Conservation (phyloP, 2,329 filamentous ascomycete genomes). For the Hymenoscyphus occultus region DNA sequence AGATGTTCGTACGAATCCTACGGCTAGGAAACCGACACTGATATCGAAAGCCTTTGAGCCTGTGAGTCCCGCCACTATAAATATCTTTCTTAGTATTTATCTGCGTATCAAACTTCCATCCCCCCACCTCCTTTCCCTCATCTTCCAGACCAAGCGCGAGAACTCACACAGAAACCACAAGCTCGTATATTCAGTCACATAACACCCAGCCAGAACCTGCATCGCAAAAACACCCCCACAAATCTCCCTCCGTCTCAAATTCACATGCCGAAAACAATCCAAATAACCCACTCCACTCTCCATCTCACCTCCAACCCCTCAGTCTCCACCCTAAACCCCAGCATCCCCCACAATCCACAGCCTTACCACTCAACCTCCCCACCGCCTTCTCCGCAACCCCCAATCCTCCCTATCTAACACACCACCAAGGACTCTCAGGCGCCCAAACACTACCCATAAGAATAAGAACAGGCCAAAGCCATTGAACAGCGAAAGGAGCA, state of each 20-base stretch:
- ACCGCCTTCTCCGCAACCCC: conserved; percentile 40
- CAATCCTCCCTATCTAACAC: conserved; percentile 43
- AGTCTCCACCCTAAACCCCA: conserved; percentile 55
- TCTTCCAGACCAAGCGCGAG: background rate
- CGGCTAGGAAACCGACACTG: conserved; percentile 60
- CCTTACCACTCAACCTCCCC: conserved; percentile 25
- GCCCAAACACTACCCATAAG: conserved; percentile 47
- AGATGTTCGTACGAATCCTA: conserved; percentile 60
- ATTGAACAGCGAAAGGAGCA: conserved; percentile 44
- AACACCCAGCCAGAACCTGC: conserved; percentile 60
- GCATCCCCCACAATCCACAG: conserved; percentile 42
- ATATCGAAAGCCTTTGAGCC: conserved; percentile 56
- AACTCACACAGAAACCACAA: conserved; percentile 51
- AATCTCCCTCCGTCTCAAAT: conserved; percentile 52
- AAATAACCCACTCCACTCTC: conserved; percentile 44
- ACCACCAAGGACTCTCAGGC: conserved; percentile 50
- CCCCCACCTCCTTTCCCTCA: background rate
- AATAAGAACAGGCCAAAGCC: conserved; percentile 49
- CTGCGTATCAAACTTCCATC: background rate
- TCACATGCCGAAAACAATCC: conserved; percentile 52
- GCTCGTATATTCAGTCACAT: conserved; percentile 61
- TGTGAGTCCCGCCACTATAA: conserved; percentile 53
- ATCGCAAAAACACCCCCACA: conserved; percentile 55
- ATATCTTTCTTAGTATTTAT: background rate
- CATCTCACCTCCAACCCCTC: conserved; percentile 49